Conservation (phyloP, 805 yeast species). For the Saccharomycopsis fibuligera region DNA sequence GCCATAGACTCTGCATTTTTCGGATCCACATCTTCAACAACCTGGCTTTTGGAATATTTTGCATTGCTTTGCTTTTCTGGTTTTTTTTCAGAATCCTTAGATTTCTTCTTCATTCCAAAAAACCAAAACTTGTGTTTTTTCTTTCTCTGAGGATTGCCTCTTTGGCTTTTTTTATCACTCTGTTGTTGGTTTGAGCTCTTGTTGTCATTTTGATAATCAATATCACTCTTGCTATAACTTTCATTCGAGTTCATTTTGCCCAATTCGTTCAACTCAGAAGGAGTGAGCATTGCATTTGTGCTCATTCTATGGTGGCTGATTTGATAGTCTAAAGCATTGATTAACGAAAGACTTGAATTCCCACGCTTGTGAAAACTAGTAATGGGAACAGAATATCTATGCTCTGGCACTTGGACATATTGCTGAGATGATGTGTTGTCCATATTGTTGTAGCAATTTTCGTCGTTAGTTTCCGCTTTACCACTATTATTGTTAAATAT, state of each 20-base stretch:
- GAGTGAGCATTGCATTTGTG: constrained; percentile 12
- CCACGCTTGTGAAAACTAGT: background rate
- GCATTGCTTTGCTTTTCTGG: background rate
- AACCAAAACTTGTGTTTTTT: constrained; percentile 16
- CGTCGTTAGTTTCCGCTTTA: too few relatives aligned
- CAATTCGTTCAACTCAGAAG: constrained; percentile 8
- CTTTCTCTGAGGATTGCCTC: too few relatives aligned
- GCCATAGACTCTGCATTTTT: too few relatives aligned
- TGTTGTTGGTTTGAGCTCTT: background rate
- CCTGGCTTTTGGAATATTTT: background rate
- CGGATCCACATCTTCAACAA: background rate
- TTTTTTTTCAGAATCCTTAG: background rate
- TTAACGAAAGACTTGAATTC: background rate
- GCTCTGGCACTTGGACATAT: background rate
- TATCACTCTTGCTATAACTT: background rate
- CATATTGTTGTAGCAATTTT: too few relatives aligned
- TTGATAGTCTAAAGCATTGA: constrained; percentile 4
- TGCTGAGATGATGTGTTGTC: too few relatives aligned
- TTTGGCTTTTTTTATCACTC: too few relatives aligned
- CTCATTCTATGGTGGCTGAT: constrained; percentile 1
- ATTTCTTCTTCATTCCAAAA: constrained; percentile 11
- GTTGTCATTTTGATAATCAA: background rate
- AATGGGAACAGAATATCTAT: constrained; percentile 2
- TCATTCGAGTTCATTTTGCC: background rate
- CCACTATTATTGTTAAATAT: too few relatives aligned